A percentile compares a stretch with the other conserved stretches of the same genome.
phyloP scores from a whole-genome alignment of 495 filamentous ascomycete species.

The Aeminium ludgeri region DNA sequence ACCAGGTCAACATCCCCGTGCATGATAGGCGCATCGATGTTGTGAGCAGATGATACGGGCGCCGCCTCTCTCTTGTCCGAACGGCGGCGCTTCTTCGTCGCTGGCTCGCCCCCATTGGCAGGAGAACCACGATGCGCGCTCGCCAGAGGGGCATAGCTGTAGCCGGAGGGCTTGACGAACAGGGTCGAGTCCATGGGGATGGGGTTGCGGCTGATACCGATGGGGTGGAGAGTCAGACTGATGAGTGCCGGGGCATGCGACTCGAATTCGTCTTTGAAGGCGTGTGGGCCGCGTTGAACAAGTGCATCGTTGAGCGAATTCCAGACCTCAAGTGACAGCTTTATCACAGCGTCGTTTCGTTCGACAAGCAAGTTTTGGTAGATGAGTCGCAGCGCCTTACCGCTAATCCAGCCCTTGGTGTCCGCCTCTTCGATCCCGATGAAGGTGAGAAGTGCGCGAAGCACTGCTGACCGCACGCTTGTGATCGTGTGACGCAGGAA shows the following conservation, averaged over 20 bases:
- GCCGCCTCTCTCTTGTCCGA: slow-evolving; percentile 62
- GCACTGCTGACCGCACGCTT: slow-evolving; percentile 78
- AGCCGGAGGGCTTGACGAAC: slow-evolving; percentile 88
- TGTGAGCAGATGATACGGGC: slow-evolving; percentile 55
- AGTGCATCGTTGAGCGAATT: slow-evolving; percentile 52
- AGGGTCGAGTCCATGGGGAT: slow-evolving; percentile 75
- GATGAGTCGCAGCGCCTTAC: slow-evolving; percentile 69
- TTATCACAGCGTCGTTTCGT: slow-evolving; percentile 61
- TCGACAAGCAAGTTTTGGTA: slow-evolving; percentile 95
- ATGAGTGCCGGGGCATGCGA: slow-evolving; percentile 61
- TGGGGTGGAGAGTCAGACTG: slow-evolving; percentile 66
- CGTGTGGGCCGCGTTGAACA: slow-evolving; percentile 35
- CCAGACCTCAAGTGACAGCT: slow-evolving; percentile 76
- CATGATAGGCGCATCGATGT: slow-evolving; percentile 96
- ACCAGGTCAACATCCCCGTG: slow-evolving; percentile 90
- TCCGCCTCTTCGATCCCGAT: slow-evolving; percentile 66
- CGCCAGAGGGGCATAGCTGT: slow-evolving; percentile 44
- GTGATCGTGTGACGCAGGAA: slow-evolving; percentile 96
- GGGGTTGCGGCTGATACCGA: slow-evolving; percentile 76
- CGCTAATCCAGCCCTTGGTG: slow-evolving; percentile 81
- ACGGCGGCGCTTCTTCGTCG: slow-evolving; percentile 60
- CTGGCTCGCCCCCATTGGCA: slow-evolving; percentile 30
- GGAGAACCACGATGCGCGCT: slow-evolving; percentile 41
- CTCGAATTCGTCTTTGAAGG: slow-evolving; percentile 47
- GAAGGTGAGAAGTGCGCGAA: slow-evolving; percentile 86